Evolutionary conservation across 306 rosid genomes (phyloP), one percentile per base, ranked within the genome.

Genomic region (Parietaria judaica): DNA sequence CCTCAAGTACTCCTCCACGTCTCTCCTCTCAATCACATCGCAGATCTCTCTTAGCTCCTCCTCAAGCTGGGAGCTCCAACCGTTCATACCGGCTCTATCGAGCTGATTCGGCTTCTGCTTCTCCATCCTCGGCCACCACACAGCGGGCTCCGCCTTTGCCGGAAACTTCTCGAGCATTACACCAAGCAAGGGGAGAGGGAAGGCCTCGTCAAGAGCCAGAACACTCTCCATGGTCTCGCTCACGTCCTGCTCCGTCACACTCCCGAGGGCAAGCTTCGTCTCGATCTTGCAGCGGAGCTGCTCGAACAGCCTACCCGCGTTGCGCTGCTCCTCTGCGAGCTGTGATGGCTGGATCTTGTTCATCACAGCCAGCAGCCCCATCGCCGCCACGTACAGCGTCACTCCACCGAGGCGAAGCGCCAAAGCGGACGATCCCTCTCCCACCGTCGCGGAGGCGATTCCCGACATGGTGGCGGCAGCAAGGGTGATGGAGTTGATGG

Each of bases 291-390:
- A 44, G 54, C 70, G 75, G 54, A 86, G 88, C 70, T 84, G 94
- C 74, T 87, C 83, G 81, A 87, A 87, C 56, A 87, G 63, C 52
- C 92, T 86, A 2, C 79, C 66, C 1, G 88, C 83, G 31, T 74
- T 79, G 63, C 95, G 60, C 8, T 90, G 90, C 41, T 84, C 94
- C 62, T 90, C 95, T 1, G 80, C 86, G 6, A 90, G 84, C 67
- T 90, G 97, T 10, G 97, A 86, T 10, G 97, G 90, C 56, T 86
- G 97, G 62, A 86, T 76, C 62, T 74, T 86, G 88, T 81, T 90
- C 84, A 83, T 83, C 66, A 81, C 70, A 72, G 68, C 55, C 64
- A 78, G 70, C 15, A 90, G 64, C 13, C 74, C 88, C 4, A 86
- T 79, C 36, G 90, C 85, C 12, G 86, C 78, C 60, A 72, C 64